These are phyloP conservation scores for Pezicula radicicola DNA, from an alignment of 2,329 filamentous ascomycete genomes.

Conservation along the genomic window DNA sequence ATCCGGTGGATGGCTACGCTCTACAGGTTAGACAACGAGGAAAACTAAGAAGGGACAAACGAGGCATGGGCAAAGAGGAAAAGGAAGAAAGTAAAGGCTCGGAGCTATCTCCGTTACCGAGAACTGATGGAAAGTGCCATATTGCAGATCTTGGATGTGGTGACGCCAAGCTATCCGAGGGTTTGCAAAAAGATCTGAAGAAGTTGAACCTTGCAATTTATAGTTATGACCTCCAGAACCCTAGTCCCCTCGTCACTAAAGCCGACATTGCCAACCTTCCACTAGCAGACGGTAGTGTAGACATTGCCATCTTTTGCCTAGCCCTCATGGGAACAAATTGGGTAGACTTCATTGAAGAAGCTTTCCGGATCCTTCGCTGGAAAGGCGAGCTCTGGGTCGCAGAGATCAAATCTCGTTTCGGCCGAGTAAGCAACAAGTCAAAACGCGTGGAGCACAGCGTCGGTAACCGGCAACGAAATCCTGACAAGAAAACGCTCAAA, in stretches of 20 bases:
- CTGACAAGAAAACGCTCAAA: constrained; percentile 40
- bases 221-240: constrained; percentile 84
- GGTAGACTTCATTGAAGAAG: constrained; percentile 94
- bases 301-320: constrained; percentile 91
- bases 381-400: constrained; percentile 96
- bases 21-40: constrained; percentile 66
- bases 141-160: constrained; percentile 94
- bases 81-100: constrained; percentile 8
- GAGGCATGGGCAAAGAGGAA: constrained; percentile 21
- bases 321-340: constrained; percentile 99
- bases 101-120: constrained; percentile 51
- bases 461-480: constrained; percentile 60
- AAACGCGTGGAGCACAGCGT: constrained; percentile 64
- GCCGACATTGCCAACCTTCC: constrained; percentile 88
- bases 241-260: constrained; percentile 73
- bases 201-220: constrained; percentile 71
- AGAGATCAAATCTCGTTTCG: constrained; percentile 94
- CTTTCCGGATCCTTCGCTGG: constrained; percentile 85
- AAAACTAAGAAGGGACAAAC: constrained; percentile 37
- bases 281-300: constrained; percentile 68
- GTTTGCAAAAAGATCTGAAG: constrained; percentile 59
- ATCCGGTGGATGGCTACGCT: constrained; percentile 89
- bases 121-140: constrained; percentile 68
- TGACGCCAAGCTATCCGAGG: constrained; percentile 76
- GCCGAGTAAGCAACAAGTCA: constrained; percentile 47